A percentile compares a stretch with the other conserved stretches of the same genome.
These are phyloP conservation scores for Populus hybrid DNA, from an alignment of 441 rosid species.

Conservation along the genomic window DNA sequence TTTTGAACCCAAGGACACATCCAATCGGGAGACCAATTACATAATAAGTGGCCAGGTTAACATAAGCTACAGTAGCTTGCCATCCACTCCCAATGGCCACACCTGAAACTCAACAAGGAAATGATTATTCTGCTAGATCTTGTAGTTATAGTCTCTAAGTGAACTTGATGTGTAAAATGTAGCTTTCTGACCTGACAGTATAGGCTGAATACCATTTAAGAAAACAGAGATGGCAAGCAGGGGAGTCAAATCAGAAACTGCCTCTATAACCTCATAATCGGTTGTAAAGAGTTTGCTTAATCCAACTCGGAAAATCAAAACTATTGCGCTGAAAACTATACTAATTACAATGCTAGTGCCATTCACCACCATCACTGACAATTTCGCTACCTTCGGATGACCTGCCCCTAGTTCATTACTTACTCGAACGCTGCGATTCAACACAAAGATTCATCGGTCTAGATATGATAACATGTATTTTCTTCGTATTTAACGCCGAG, in stretches of 20 bases:
- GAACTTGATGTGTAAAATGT: not conserved
- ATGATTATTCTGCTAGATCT: not conserved
- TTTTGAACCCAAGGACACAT: slow-evolving; percentile 80
- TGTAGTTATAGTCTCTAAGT: not conserved
- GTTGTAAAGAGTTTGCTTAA: slow-evolving; percentile 63
- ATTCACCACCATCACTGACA: slow-evolving; percentile 67
- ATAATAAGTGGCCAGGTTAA: slow-evolving; percentile 66
- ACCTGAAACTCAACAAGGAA: slow-evolving; percentile 30
- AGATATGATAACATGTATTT: not conserved
- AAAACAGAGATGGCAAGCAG: slow-evolving; percentile 73
- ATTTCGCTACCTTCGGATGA: slow-evolving; percentile 64
- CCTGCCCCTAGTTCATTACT: slow-evolving; percentile 87
- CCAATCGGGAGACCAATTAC: slow-evolving; percentile 84
- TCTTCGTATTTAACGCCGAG: not conserved
- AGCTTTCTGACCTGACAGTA: slow-evolving; percentile 58
- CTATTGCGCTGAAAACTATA: slow-evolving; percentile 36
- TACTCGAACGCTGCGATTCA: slow-evolving; percentile 54
- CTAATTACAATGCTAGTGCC: slow-evolving; percentile 56
- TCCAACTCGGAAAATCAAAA: slow-evolving; percentile 44
- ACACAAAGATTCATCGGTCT: not conserved
- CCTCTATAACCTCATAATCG: slow-evolving; percentile 53
- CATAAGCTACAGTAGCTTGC: slow-evolving; percentile 87
- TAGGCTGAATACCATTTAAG: slow-evolving; percentile 83
- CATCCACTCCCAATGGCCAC: slow-evolving; percentile 94
- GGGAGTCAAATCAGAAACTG: slow-evolving; percentile 57